Evolutionary conservation across 441 rosid species (phyloP).

Genomic region (Brassica hybrid): DNA sequence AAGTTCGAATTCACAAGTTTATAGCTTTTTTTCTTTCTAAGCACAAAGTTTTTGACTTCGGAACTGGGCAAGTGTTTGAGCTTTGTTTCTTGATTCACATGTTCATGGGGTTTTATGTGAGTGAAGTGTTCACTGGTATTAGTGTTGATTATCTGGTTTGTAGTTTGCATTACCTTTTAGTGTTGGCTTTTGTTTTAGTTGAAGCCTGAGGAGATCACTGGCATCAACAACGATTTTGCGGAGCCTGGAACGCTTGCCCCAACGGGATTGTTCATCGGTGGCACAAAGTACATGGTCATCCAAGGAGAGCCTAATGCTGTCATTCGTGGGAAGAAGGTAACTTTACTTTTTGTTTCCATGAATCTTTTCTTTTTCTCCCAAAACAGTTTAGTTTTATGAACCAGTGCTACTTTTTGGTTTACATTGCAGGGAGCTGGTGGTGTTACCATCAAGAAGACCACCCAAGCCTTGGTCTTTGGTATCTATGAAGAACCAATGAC

Average conservation of each 20-base stretch:
- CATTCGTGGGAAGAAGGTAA: slow-evolving; percentile 84
- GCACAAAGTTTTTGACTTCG: slow-evolving; percentile 9
- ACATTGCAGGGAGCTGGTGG: slow-evolving; percentile 75
- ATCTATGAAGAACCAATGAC: slow-evolving; percentile 79
- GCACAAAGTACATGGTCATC: slow-evolving; percentile 77
- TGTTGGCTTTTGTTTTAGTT: slow-evolving; percentile 46
- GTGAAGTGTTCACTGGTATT: not conserved
- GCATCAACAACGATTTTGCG: slow-evolving; percentile 54
- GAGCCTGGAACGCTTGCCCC: slow-evolving; percentile 83
- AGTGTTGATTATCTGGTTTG: too few species aligned
- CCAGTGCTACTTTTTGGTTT: slow-evolving; percentile 10
- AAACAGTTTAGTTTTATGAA: not conserved
- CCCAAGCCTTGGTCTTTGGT: slow-evolving; percentile 59
- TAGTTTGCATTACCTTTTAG: not conserved
- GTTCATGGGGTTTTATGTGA: slow-evolving; percentile 11
- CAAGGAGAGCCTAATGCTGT: slow-evolving; percentile 78
- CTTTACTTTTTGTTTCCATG: not conserved
- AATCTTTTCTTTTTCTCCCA: not conserved
- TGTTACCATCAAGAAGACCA: slow-evolving; percentile 72
- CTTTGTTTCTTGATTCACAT: slow-evolving; percentile 7
- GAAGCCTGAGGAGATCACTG: slow-evolving; percentile 59
- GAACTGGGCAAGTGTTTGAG: not conserved
- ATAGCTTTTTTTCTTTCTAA: not conserved
- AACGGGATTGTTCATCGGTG: slow-evolving; percentile 65
- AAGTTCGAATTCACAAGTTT: slow-evolving; percentile 13